phyloP scores from a whole-genome alignment of 495 filamentous ascomycete genomes.

The Tuber indicum region DNA sequence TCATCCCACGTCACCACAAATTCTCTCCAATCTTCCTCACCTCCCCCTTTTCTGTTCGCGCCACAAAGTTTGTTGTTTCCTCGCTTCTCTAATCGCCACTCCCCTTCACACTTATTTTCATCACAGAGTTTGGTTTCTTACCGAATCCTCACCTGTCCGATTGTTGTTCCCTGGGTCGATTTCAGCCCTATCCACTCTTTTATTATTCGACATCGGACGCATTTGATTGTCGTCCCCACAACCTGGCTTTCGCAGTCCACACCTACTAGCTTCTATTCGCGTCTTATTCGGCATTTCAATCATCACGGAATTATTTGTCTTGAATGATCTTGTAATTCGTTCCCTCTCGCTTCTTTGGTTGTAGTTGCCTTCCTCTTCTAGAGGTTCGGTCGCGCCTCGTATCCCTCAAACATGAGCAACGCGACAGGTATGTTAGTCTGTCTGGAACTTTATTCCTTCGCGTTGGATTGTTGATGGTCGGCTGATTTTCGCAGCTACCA shows the following conservation, averaged over 20 bases:
- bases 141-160: slow-evolving; percentile 1
- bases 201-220: slow-evolving; percentile 20
- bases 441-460: not conserved
- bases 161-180: slow-evolving; percentile 20
- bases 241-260: not conserved
- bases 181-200: slow-evolving; percentile 37
- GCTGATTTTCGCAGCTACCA: slow-evolving; percentile 13
- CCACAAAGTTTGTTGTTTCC: not conserved
- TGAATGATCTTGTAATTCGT: not conserved
- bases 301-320: slow-evolving; percentile 10
- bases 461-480: not conserved
- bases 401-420: not conserved
- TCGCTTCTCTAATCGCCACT: not conserved
- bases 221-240: slow-evolving; percentile 29
- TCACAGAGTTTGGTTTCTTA: not conserved
- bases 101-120: not conserved
- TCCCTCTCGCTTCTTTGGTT: not conserved
- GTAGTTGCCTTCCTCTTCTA: not conserved
- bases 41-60: not conserved
- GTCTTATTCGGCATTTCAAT: not conserved
- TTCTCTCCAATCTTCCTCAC: not conserved
- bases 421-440: not conserved
- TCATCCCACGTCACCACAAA: not conserved
- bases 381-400: not conserved
- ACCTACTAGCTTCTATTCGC: not conserved